Evolutionary conservation across 2,329 filamentous ascomycete genomes (phyloP).

Genomic region (Sarocladiaceae sp.): DNA sequence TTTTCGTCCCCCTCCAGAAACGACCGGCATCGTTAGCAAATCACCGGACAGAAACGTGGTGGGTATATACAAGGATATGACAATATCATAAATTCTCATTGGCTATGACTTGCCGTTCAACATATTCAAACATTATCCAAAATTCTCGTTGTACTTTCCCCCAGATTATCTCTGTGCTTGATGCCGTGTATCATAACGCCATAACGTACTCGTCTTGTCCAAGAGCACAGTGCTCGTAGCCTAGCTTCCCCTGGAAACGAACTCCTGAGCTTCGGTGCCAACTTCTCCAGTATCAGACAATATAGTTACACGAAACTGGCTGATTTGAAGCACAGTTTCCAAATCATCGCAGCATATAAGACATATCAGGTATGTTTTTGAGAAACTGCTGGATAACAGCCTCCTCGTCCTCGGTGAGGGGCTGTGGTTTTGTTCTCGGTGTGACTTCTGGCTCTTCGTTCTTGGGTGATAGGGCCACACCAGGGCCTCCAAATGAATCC

Average conservation of each 20-base stretch:
- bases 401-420: slow-evolving; percentile 17
- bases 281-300: neutral
- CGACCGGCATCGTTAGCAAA: neutral
- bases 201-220: no score
- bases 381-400: slow-evolving; percentile 30
- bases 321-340: no score
- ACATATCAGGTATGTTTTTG: slow-evolving; percentile 36
- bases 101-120: no score
- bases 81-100: neutral
- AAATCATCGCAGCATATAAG: slow-evolving; percentile 36
- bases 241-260: no score
- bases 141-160: no score
- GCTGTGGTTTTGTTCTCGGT: neutral
- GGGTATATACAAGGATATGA: neutral
- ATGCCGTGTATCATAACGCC: no score
- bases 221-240: no score
- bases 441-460: neutral
- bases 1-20: neutral
- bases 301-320: neutral
- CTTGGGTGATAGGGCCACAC: no score
- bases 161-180: no score
- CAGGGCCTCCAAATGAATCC: no score
- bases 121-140: no score
- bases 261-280: neutral
- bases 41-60: neutral